Evolutionary conservation across 805 yeast genomes (phyloP), one percentile per base, ranked within the genome.

Genomic region (Pichia rugopelliculosa): DNA sequence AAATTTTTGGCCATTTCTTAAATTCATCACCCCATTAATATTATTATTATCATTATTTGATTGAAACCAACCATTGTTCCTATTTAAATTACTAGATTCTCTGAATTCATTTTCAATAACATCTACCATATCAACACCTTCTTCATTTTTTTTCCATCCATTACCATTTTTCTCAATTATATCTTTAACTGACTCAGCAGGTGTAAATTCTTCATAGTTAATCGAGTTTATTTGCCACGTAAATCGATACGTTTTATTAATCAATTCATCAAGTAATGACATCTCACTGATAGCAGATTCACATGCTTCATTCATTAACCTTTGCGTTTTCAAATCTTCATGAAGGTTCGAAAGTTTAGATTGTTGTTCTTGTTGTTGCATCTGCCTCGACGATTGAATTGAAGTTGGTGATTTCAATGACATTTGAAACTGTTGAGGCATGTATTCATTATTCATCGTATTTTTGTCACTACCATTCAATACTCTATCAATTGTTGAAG

Each of bases 151-250:
- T 25, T 74, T 77, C 82, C 82, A 82, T 3, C 88, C 93, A 44
- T 77, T 76, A 1, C 87, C 85, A 26, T 86, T 84, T 38, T 54
- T 50, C 25, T 76, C 73, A 48, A 87, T 75, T 2, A 90, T 84
- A 62, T 87, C 95, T 27, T 80, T 79, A 11, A 89, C 73, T 52
- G 90, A 78, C 49, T 82, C 86, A 43, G 75, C 74, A 0, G 96
- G 91, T 12, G 81, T 70, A 61, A 72, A 70, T 67, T 85, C 77
- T 9, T 60, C 60, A 44, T 64, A 65, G 8, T 46, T 37, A 12
- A 49, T 21, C 4, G 56, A 54, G 15, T 48, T 49, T 36, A 55
- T 41, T 66, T 62, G 47, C 69, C 69, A 59, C 8, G 65, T 54
- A 50, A 66, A 64, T 33, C 59, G 51, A 46, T 56, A 62, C 1